Evolutionary conservation across 2,329 filamentous ascomycete species (phyloP).

Genomic region (Plectosphaerella cucumerina): DNA sequence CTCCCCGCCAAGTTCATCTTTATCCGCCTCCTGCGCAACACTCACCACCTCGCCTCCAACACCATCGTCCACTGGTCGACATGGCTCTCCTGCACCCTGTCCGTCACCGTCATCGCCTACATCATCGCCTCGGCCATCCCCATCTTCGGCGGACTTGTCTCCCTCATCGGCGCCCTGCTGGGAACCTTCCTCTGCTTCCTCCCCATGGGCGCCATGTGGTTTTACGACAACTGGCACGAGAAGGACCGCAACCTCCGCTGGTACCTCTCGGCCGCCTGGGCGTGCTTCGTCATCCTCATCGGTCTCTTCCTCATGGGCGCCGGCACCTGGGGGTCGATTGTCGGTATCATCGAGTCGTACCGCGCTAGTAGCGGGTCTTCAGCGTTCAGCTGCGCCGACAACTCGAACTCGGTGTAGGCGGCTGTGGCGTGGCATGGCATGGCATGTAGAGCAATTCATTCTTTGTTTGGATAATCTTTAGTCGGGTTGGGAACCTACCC

Average conservation of each 20-base stretch:
- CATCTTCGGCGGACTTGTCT: conserved; percentile 22
- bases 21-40: conserved; percentile 21
- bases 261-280: conserved; percentile 15
- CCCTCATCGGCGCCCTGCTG: conserved; percentile 20
- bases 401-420: conserved; percentile 24
- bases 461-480: too few relatives aligned
- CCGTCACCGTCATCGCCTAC: conserved; percentile 1
- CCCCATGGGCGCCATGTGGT: conserved; percentile 33
- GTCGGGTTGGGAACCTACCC: not conserved
- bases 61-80: conserved; percentile 22
- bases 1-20: conserved; percentile 21
- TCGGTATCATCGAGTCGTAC: conserved; percentile 32
- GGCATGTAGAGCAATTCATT: too few relatives aligned
- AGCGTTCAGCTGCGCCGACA: conserved; percentile 39
- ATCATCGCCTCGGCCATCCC: conserved; percentile 4
- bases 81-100: conserved; percentile 23
- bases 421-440: not conserved
- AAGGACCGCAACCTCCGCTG: conserved; percentile 10
- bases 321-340: conserved; percentile 39
- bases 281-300: conserved; percentile 26
- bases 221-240: conserved; percentile 34
- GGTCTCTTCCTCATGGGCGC: conserved; percentile 37
- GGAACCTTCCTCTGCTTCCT: conserved; percentile 21
- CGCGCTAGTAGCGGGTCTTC: conserved; percentile 25
- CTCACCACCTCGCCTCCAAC: conserved; percentile 23